phyloP scores from a whole-genome alignment of 2,329 filamentous ascomycete genomes.

The Pseudogymnoascus sp. region DNA sequence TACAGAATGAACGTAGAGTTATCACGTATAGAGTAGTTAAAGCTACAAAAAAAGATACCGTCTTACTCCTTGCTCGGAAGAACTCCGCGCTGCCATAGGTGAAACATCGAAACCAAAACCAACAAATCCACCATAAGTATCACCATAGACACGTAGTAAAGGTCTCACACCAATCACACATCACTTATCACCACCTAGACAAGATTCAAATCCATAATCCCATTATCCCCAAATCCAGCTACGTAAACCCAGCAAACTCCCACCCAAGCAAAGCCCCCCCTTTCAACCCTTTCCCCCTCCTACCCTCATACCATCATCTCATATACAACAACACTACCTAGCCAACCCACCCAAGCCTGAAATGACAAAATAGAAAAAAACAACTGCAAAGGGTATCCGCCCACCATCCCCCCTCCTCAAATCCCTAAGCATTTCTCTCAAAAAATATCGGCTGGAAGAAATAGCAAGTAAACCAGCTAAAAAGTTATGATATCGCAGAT shows the following conservation, averaged over 20 bases:
- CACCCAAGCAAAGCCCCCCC: neutral
- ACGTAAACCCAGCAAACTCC: neutral
- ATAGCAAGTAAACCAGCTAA: neutral
- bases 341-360: neutral
- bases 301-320: neutral
- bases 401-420: neutral
- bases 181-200: neutral
- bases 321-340: neutral
- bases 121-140: neutral
- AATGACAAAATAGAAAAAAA: too few relatives aligned
- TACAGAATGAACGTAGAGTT: neutral
- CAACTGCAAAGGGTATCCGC: neutral
- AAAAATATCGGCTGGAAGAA: neutral
- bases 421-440: neutral
- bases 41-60: too few relatives aligned
- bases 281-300: neutral
- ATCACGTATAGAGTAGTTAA: neutral
- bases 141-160: neutral
- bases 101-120: neutral
- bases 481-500: neutral
- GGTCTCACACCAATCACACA: neutral
- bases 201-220: neutral
- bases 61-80: too few relatives aligned
- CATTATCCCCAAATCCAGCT: neutral
- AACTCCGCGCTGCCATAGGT: neutral